phyloP scores from a whole-genome alignment of 495 filamentous ascomycete genomes.

The Arthonia radiata region DNA sequence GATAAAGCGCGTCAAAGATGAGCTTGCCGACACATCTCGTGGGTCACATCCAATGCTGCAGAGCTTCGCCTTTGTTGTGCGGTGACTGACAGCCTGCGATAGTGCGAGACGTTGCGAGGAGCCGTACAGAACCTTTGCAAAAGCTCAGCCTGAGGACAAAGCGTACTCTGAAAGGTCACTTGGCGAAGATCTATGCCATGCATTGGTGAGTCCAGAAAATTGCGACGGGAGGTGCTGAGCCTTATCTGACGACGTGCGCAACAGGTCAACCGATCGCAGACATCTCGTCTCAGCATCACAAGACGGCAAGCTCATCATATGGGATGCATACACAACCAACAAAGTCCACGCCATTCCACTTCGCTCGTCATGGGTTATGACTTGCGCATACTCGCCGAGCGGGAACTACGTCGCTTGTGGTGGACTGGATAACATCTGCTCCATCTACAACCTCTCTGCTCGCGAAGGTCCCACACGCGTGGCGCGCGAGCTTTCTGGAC shows the following conservation, averaged over 20 bases:
- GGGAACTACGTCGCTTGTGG: constrained; percentile 96
- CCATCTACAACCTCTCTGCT: constrained; percentile 94
- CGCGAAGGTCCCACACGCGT: constrained; percentile 91
- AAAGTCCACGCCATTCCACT: constrained; percentile 99
- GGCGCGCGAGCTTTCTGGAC: constrained; percentile 84
- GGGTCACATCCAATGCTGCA: too few species aligned
- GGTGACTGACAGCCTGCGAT: constrained; percentile 3
- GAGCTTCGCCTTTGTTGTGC: too few species aligned
- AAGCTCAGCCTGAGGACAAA: constrained; percentile 90
- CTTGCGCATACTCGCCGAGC: constrained; percentile 93
- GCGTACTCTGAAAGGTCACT: constrained; percentile 84
- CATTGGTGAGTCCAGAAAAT: too few species aligned
- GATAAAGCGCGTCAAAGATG: constrained; percentile 99
- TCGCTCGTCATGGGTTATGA: constrained; percentile 98
- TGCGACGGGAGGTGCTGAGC: too few species aligned
- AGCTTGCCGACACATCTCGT: constrained; percentile 92
- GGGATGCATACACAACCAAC: constrained; percentile 99
- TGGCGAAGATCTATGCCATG: constrained; percentile 99
- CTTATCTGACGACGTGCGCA: too few species aligned
- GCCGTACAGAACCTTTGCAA: constrained; percentile 70
- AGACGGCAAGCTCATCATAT: constrained; percentile 98
- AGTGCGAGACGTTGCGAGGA: constrained; percentile 81
- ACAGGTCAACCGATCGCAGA: constrained; percentile 92
- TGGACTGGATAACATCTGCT: constrained; percentile 98
- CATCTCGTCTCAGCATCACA: constrained; percentile 96